These are phyloP conservation scores for Dioszegia aurantiaca DNA, from an alignment of 768 basidiomycete genomes.

Conservation along the genomic window DNA sequence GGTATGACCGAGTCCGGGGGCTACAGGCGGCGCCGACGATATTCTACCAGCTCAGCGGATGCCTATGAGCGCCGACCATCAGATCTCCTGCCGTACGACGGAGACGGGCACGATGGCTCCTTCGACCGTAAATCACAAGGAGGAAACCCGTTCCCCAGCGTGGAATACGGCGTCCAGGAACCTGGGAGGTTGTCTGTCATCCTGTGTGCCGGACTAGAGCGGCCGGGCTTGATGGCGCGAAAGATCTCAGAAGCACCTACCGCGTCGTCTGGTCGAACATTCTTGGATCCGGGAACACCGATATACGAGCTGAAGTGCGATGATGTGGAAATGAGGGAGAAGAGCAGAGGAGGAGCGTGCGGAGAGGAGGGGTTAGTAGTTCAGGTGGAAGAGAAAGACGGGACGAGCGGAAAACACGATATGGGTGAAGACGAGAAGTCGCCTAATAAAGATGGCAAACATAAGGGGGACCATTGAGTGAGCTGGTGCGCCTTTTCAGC, in stretches of 20 bases:
- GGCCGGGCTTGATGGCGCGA: conserved; percentile 1
- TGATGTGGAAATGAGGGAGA: not conserved
- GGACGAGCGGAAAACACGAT: not conserved
- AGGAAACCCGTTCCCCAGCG: no score
- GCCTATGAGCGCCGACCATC: not conserved
- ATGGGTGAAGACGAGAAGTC: not conserved
- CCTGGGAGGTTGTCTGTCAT: no score
- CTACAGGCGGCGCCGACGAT: conserved; percentile 1
- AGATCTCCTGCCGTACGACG: not conserved
- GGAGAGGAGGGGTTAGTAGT: not conserved
- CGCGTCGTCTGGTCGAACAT: not conserved
- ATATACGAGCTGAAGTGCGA: conserved; percentile 3
- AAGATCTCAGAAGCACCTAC: conserved; percentile 10
- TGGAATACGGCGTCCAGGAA: no score
- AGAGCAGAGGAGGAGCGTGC: not conserved
- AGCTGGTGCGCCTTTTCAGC: no score
- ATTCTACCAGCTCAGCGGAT: not conserved
- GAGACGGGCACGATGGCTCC: not conserved
- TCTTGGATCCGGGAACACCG: not conserved
- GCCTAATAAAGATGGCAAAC: not conserved
- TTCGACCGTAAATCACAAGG: no score
- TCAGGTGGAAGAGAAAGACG: not conserved
- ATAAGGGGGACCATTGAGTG: not conserved
- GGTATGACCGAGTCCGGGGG: no score
- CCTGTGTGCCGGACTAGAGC: not conserved